phyloP scores from a whole-genome alignment of 495 filamentous ascomycete species.

The Aspergillus cristatus region DNA sequence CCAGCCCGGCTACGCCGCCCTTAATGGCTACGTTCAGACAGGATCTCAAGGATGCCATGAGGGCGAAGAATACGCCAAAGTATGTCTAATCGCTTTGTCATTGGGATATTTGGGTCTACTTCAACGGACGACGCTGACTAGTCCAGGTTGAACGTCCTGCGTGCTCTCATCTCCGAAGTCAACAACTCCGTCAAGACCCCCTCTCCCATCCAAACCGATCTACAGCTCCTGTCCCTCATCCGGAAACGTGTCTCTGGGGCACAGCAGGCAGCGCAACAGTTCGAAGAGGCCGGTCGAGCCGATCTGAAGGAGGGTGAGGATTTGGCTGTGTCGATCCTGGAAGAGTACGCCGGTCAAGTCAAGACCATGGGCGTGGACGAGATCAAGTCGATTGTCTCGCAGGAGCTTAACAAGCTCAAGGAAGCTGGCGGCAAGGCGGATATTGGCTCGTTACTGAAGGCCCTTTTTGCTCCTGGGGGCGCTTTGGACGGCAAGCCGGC shows the following conservation, averaged over 20 bases:
- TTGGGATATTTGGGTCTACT: neutral
- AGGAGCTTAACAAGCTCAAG: slow-evolving; percentile 35
- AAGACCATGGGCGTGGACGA: slow-evolving; percentile 42
- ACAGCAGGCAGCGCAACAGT: slow-evolving; percentile 43
- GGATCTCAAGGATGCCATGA: slow-evolving; percentile 55
- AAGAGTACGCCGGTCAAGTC: slow-evolving; percentile 48
- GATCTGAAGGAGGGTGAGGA: slow-evolving; percentile 54
- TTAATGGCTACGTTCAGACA: slow-evolving; percentile 42
- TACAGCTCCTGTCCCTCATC: slow-evolving; percentile 49
- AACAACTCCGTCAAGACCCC: slow-evolving; percentile 54
- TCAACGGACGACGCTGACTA: slow-evolving; percentile 1
- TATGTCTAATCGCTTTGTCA: slow-evolving; percentile 14
- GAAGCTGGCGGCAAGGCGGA: slow-evolving; percentile 32
- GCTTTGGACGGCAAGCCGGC: slow-evolving; percentile 45
- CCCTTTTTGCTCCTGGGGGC: slow-evolving; percentile 37
- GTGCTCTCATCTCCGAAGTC: slow-evolving; percentile 50
- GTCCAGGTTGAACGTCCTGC: slow-evolving; percentile 46
- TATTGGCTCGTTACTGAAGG: slow-evolving; percentile 38
- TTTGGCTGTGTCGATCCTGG: slow-evolving; percentile 42
- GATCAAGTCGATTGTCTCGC: slow-evolving; percentile 34
- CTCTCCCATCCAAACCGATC: slow-evolving; percentile 48
- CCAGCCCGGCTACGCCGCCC: slow-evolving; percentile 31
- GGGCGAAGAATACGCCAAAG: slow-evolving; percentile 49
- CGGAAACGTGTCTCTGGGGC: slow-evolving; percentile 42
- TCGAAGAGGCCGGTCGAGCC: slow-evolving; percentile 36